phyloP scores from a whole-genome alignment of 306 rosid species.

The Prunus fruticosa region DNA sequence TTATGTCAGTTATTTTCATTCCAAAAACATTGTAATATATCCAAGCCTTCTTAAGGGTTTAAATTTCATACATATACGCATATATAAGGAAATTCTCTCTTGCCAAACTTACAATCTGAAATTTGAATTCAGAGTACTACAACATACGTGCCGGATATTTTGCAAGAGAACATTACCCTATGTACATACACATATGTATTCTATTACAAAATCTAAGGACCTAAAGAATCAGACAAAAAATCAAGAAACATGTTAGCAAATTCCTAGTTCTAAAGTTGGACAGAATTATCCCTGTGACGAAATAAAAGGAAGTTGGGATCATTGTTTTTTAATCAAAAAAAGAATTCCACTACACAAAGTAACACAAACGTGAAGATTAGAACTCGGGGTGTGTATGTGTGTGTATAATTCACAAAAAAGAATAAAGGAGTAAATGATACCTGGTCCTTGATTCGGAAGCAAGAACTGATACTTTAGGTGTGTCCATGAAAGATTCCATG shows the following conservation, averaged over 20 bases:
- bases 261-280: not conserved
- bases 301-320: not conserved
- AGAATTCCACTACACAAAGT: not conserved
- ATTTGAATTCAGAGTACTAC: no score
- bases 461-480: constrained; percentile 53
- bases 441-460: constrained; percentile 69
- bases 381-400: not conserved
- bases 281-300: not conserved
- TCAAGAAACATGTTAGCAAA: not conserved
- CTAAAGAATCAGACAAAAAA: not conserved
- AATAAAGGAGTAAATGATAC: constrained; percentile 33
- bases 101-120: not conserved
- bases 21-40: not conserved
- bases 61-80: not conserved
- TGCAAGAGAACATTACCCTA: not conserved
- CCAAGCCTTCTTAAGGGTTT: not conserved
- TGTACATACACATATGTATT: not conserved
- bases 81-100: not conserved
- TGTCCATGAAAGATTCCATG: constrained; percentile 53
- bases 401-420: not conserved
- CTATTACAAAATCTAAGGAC: not conserved
- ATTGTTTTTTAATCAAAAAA: not conserved
- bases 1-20: not conserved
- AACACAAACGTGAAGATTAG: not conserved
- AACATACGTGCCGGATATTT: not conserved